Evolutionary conservation across 108 stramenopile genomes (phyloP), one percentile per base, ranked within the genome.

Genomic region (Cylindrotheca fusiformis): DNA sequence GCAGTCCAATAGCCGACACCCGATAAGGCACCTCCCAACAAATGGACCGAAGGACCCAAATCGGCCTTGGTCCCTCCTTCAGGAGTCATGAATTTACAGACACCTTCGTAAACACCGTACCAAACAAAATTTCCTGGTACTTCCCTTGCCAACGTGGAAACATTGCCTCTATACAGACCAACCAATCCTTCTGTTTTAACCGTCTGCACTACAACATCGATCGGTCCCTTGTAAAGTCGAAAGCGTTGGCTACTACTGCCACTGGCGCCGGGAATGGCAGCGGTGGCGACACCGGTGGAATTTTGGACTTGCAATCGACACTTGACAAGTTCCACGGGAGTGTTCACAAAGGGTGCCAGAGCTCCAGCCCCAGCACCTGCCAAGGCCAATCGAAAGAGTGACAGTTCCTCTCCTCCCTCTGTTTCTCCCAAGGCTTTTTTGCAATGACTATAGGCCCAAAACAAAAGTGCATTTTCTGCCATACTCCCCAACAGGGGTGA

Each of bases 1-100:
- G 78, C 78, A 14, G 78, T 79, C 78, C 78, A 79, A 41, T 79
- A 79, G 0, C 72, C 74, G 22, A 75, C 78, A 3, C 78, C 78
- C 0, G 78, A 73, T 8, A 65, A 23, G 18, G 78, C 78, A 30
- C 78, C 78, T 28, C 78, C 78, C 10, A 75, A 47, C 14, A 75
- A 47, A 63, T 79, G 78, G 20, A 70, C 71, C 14, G 65, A 55
- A 0, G 60, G 30, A 23, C 70, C 70, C 4, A 79, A 41, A 72
- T 79, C 78, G 14, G 69, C 69, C 46, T 79, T 79, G 21, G 74
- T 75, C 14, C 78, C 78, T 24, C 78, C 78, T 10, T 71, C 60
- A 3, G 78, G 78, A 54, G 75, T 79, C 75, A 67, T 74, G 1
- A 51, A 66, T 25, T 58, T 32, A 53, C 78, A 79, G 2, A 79